Conservation (phyloP, 108 stramenopile genomes). For the Parietichytrium sp. region DNA sequence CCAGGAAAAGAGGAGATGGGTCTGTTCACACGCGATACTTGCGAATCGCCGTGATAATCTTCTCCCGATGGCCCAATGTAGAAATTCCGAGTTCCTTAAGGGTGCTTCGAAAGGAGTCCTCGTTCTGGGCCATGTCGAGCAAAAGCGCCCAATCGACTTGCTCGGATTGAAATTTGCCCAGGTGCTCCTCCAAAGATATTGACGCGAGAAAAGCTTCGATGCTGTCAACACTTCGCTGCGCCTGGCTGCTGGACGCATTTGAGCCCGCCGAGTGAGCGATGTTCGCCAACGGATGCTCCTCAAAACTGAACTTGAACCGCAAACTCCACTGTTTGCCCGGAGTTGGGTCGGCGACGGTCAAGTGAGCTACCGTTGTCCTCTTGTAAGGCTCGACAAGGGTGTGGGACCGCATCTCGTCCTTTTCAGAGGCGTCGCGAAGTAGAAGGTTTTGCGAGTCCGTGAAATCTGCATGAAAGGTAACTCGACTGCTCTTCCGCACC, state of each 20-base stretch:
- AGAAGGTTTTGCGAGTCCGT: neutral
- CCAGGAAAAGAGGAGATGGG: no score
- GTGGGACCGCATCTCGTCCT: neutral
- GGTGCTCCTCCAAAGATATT: neutral
- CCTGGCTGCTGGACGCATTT: no score
- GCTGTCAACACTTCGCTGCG: no score
- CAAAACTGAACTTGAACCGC: conserved; percentile 20
- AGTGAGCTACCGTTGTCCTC: neutral
- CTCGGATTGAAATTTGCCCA: neutral
- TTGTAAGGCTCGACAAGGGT: neutral
- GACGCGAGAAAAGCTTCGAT: no score
- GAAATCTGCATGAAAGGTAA: neutral
- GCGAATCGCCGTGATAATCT: conserved; percentile 33
- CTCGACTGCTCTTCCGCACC: neutral
- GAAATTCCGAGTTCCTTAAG: neutral
- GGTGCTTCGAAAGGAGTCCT: neutral
- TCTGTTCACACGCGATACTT: conserved; percentile 9
- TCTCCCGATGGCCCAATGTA: conserved; percentile 14
- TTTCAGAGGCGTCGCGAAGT: neutral
- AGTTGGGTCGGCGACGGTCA: neutral
- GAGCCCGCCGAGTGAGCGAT: no score
- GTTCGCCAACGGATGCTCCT: no score
- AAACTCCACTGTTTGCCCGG: neutral
- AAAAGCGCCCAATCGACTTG: neutral
- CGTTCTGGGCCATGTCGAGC: conserved; percentile 5